These are phyloP conservation scores for Paracorniculantispora psalliotae DNA, from an alignment of 2,329 filamentous ascomycete species.

Conservation along the genomic window DNA sequence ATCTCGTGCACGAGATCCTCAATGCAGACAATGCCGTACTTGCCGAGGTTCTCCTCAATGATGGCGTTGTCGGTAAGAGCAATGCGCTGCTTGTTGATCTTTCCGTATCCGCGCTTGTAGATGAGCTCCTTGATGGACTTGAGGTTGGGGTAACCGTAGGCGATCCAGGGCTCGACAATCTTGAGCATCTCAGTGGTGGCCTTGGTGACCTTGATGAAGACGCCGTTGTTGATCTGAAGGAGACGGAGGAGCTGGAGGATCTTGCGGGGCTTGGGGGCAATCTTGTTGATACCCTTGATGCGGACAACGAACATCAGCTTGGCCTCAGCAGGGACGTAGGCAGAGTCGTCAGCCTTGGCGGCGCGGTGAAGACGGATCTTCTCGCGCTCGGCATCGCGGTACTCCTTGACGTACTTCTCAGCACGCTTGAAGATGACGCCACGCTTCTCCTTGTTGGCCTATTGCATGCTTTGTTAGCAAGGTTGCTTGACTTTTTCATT, in stretches of 20 bases:
- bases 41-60: constrained; percentile 93
- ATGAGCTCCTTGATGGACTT: constrained; percentile 98
- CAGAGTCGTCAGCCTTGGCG: constrained; percentile 86
- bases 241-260: constrained; percentile 99
- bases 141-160: constrained; percentile 99
- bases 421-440: constrained; percentile 99
- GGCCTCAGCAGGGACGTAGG: constrained; percentile 90
- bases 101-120: constrained; percentile 99
- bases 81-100: constrained; percentile 97
- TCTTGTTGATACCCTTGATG: constrained; percentile 99
- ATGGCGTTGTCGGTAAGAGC: constrained; percentile 96
- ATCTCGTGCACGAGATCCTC: constrained; percentile 99
- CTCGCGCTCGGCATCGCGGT: constrained; percentile 97
- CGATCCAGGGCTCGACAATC: constrained; percentile 97
- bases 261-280: constrained; percentile 99
- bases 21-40: constrained; percentile 98
- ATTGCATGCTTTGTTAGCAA: constrained; percentile 35
- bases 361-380: constrained; percentile 89
- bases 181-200: constrained; percentile 96
- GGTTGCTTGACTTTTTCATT: not conserved
- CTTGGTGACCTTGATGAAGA: constrained; percentile 97
- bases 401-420: constrained; percentile 99
- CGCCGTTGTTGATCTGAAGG: constrained; percentile 99
- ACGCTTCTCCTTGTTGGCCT: constrained; percentile 99
- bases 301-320: constrained; percentile 97